Percentiles rank a stretch among this genome's conserved stretches.
Conservation (phyloP, 2,329 filamentous ascomycete species). For the Ceratocystis colombiana region DNA sequence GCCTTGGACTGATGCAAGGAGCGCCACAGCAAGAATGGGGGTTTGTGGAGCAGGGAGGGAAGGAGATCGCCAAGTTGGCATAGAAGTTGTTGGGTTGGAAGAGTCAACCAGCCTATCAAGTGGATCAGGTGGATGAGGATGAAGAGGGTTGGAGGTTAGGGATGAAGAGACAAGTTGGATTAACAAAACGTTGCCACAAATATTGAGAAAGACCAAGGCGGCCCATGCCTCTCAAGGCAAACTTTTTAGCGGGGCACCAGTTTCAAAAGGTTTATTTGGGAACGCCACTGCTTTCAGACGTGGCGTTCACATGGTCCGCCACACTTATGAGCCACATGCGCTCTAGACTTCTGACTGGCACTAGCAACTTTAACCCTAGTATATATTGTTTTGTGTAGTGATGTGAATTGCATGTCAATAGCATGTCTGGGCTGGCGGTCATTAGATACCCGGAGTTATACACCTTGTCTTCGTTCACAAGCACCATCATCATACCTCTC, state of each 20-base stretch:
- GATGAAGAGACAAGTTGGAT: not conserved
- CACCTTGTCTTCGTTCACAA: not conserved
- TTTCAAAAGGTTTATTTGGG: not conserved
- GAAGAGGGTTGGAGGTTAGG: not conserved
- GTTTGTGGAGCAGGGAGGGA: not conserved
- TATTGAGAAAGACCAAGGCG: not conserved
- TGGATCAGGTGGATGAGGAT: not conserved
- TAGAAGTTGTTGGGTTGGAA: not conserved
- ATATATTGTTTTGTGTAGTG: not conserved
- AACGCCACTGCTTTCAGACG: not conserved
- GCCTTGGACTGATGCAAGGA: not conserved
- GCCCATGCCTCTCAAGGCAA: not conserved
- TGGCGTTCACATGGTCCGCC: not conserved
- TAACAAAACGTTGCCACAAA: constrained; percentile 6
- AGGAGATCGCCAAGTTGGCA: not conserved
- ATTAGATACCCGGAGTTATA: not conserved
- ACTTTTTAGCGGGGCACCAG: constrained; percentile 9
- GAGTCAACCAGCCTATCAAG: not conserved
- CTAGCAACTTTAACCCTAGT: not conserved
- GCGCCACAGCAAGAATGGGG: not conserved
- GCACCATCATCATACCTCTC: not conserved
- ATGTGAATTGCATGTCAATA: not conserved
- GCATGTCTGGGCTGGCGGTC: not conserved
- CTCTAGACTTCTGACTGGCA: too few relatives aligned
- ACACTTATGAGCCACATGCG: not conserved